Base-by-base conservation (phyloP, 2,329 filamentous ascomycete genomes). In the Exophiala aquamarina region DNA sequence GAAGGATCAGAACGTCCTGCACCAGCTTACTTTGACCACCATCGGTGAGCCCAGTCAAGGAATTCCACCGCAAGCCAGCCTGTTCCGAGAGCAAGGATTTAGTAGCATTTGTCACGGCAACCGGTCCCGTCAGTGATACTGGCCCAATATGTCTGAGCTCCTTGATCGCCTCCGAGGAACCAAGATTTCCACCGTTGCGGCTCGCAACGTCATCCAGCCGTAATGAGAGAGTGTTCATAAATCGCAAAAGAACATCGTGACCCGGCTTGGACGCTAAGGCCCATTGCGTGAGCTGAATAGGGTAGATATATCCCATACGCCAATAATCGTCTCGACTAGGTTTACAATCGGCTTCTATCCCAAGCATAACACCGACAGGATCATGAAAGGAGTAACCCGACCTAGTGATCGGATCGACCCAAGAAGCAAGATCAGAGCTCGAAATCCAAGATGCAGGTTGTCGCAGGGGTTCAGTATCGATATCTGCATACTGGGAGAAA, bases 281-380 rank as follows among this genome's bases (percentile, higher is more conserved):
- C 64, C 64, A 66, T 23, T 66, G 63, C 0, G 63, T 66, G 5
- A 66, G 49, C 41, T 66, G 63, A 13, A 66, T 47, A 3, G 64
- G 61, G 41, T 61, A 60, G 15, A 57, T 51, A 50, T 66, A 66
- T 21, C 64, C 64, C 59, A 63, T 60, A n/a, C 63, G 63, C 64
- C 64, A 66, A 45, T 64, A 64, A 4, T 42, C 31, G 38, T 64
- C 57, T 28, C 38, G 55, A 10, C 59, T 46, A 1, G 61, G 58
- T 14, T 50, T 40, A 32, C 54, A 62, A 40, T 66, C 64, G 3
- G 61, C 63, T 56, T 66, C 64, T 13, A 66, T 52, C 17, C 64
- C 63, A 26, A 66, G 57, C 32, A 66, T 58, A 8, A 57, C 58
- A 3, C 52, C 34, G 14, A 63, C 58, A 1, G 54, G 51, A 5